A percentile compares a stretch with the other conserved stretches of the same genome.
phyloP scores from a whole-genome alignment of 129 eudicot genomes.

The Oenanthe sinensis region DNA sequence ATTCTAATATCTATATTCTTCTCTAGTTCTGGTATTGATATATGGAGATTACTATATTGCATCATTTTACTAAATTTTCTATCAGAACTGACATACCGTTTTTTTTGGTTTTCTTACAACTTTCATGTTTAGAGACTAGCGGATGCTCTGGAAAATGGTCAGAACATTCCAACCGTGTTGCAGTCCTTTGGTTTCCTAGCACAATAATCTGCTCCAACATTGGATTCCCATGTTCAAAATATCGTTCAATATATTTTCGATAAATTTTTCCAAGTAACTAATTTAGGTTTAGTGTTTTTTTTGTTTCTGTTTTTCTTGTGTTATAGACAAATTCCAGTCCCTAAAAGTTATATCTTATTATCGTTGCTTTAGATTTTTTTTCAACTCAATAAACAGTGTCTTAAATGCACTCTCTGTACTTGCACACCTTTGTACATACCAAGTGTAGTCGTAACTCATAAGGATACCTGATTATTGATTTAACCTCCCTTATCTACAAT shows the following conservation, averaged over 20 bases:
- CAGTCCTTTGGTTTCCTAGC: conserved; percentile 87
- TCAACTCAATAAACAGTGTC: neutral
- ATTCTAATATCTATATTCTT: neutral
- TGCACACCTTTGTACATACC: neutral
- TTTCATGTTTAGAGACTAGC: conserved; percentile 52
- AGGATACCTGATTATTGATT: neutral
- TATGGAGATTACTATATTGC: neutral
- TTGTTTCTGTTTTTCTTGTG: conserved; percentile 3
- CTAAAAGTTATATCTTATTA: conserved; percentile 1
- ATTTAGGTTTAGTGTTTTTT: conserved; percentile 25
- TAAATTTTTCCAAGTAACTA: conserved; percentile 41
- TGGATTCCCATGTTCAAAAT: conserved; percentile 50
- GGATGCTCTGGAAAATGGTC: conserved; percentile 51
- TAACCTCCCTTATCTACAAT: neutral
- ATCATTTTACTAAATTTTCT: neutral
- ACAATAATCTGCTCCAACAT: conserved; percentile 50
- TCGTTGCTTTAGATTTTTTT: neutral
- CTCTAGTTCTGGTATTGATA: neutral
- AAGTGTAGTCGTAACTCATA: neutral
- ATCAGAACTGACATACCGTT: neutral
- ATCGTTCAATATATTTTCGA: conserved; percentile 51
- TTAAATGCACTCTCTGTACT: neutral
- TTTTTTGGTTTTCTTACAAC: conserved; percentile 6
- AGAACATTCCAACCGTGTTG: conserved; percentile 60
- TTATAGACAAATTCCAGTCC: neutral